phyloP scores from a whole-genome alignment of 371 early-diverging fungal genomes.

The Apophysomyces elegans region DNA sequence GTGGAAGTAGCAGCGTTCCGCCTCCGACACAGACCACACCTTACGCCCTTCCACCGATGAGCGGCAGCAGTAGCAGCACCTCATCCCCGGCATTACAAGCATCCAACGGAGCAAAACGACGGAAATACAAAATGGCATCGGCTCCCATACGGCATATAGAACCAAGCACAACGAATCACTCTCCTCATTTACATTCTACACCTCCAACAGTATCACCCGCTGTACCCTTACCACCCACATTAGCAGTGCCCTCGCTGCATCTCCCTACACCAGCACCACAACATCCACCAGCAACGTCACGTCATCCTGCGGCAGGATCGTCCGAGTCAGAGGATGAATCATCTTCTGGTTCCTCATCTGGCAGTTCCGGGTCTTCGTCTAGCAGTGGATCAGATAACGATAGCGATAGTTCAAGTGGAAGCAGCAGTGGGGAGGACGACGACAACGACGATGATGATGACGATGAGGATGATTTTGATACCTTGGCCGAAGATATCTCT shows the following conservation, averaged over 20 bases:
- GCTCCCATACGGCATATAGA: constrained; percentile 20
- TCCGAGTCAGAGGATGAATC: constrained; percentile 9
- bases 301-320: not conserved
- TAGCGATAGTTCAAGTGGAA: constrained; percentile 17
- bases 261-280: not conserved
- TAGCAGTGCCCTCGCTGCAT: constrained; percentile 6
- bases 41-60: not conserved
- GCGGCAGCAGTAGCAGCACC: constrained; percentile 1
- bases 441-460: constrained; percentile 20
- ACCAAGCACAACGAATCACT: constrained; percentile 9
- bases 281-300: not conserved
- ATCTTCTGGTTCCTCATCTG: constrained; percentile 18
- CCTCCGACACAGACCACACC: not conserved
- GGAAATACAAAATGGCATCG: constrained; percentile 24
- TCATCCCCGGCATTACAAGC: not conserved
- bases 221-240: not conserved
- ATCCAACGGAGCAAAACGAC: constrained; percentile 2
- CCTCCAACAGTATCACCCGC: constrained; percentile 4
- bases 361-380: constrained; percentile 1
- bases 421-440: constrained; percentile 10
- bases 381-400: constrained; percentile 17
- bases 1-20: not conserved
- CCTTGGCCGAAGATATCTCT: constrained; percentile 16
- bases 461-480: constrained; percentile 24
- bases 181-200: not conserved